Evolutionary conservation across 768 basidiomycete genomes (phyloP), one percentile per base, ranked within the genome.

Genomic region (Pulveroboletus ravenelii): DNA sequence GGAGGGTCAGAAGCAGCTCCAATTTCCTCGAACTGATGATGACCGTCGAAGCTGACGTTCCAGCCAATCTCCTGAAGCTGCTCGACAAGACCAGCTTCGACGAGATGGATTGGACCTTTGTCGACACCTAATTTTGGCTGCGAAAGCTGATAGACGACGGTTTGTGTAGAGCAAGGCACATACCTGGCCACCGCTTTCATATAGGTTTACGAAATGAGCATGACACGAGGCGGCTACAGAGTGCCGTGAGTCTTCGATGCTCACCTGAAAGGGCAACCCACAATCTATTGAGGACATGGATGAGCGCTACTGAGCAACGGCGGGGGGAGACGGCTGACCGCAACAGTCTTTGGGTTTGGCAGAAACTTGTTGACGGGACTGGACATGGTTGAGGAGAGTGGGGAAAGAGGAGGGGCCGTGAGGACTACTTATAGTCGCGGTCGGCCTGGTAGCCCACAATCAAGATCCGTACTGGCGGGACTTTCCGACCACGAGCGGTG

Each of bases 191-290:
- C 66, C 68, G 10, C 66, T 67, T 23, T 23, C 20, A 42, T 8
- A 34, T 12, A 37, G 32, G 42, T 42, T 60, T 58, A 54, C 52
- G 54, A 45, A 44, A 58, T 51, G 20, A 55, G 40, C 9, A 39
- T 17, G 5, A 45, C 14, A 20, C 30, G 52, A 49, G 45, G 14
- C 10, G 45, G 14, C 10, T 4, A 18, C n/a, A 1, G 8, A 17
- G n/a, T 17, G 43, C 3, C 13, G 36, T 27, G 7, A 23, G 20
- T 23, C 20, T 30, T 20, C 29, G 10, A 35, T 14, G 73, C 81
- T 66, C 61, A 91, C 93, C 89, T 92, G 78, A 96, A 96, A 14
- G 94, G 94, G 72, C 93, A 96, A 25, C 91, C 93, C 27, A 98
- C 85, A 61, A 98, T 89, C 87, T 93, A 10, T 32, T 25, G 3